A percentile compares a stretch with the other conserved stretches of the same genome.
Conservation (phyloP, 257 asterid species). For the Craterostigma plantagineum region DNA sequence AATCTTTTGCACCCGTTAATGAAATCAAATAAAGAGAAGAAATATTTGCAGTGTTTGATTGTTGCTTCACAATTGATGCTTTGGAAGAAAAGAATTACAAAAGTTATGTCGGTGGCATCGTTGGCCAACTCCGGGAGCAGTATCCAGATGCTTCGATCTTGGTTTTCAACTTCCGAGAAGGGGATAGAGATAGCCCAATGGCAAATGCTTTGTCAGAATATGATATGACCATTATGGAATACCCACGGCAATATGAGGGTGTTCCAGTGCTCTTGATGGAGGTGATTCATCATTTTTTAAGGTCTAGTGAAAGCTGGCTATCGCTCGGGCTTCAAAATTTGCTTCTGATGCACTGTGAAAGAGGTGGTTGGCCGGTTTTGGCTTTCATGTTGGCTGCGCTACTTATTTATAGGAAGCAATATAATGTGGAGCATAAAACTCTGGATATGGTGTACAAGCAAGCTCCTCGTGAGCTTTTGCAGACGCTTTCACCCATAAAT, state of each 20-base stretch:
- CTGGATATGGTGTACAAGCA: constrained; percentile 97
- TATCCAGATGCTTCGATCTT: constrained; percentile 94
- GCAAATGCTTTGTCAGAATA: constrained; percentile 79
- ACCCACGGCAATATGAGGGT: constrained; percentile 89
- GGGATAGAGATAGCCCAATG: constrained; percentile 67
- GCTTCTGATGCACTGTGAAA: constrained; percentile 88
- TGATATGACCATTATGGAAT: constrained; percentile 98
- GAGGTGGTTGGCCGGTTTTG: constrained; percentile 99
- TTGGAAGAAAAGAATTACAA: constrained; percentile 83
- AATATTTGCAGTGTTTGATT: constrained; percentile 58
- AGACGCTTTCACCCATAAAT: constrained; percentile 84
- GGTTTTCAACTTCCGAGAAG: constrained; percentile 96
- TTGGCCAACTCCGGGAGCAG: constrained; percentile 91
- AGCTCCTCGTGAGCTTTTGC: constrained; percentile 91
- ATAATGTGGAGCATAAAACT: constrained; percentile 83
- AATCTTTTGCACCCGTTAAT: too few species aligned
- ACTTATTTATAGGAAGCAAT: constrained; percentile 83
- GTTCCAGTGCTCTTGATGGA: constrained; percentile 77
- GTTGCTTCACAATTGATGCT: constrained; percentile 90
- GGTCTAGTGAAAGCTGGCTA: constrained; percentile 98
- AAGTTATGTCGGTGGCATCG: constrained; percentile 80
- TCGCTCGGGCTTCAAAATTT: constrained; percentile 96
- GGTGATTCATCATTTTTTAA: constrained; percentile 90
- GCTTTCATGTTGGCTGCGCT: constrained; percentile 99
- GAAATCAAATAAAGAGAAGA: too few species aligned